These are phyloP conservation scores for Agroathelia rolfsii DNA, from an alignment of 1,284 basidiomycete genomes.

Conservation along the genomic window DNA sequence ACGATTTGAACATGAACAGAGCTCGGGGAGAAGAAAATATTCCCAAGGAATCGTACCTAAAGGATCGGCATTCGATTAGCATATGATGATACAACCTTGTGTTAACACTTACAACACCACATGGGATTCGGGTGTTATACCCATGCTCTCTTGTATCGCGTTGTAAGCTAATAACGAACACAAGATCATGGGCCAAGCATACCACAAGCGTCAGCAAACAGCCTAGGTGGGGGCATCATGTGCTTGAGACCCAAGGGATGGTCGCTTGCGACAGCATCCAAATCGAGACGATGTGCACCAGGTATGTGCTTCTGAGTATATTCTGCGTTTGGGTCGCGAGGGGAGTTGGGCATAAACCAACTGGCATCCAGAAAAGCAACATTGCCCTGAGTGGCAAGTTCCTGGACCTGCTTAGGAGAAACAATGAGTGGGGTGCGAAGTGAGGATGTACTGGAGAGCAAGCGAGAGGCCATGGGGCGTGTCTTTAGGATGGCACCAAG, in stretches of 20 bases:
- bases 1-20: slow-evolving; percentile 85
- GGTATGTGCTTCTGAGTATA: slow-evolving; percentile 65
- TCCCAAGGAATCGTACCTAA: slow-evolving; percentile 78
- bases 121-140: slow-evolving; percentile 67
- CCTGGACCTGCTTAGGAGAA: slow-evolving; percentile 37
- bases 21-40: slow-evolving; percentile 87
- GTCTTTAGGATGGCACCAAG: no score
- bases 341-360: slow-evolving; percentile 84
- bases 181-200: slow-evolving; percentile 18
- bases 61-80: slow-evolving; percentile 8
- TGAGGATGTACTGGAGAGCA: no score
- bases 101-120: slow-evolving; percentile 60
- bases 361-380: slow-evolving; percentile 63
- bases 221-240: slow-evolving; percentile 77
- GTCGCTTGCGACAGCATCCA: slow-evolving; percentile 68
- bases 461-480: no score
- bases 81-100: slow-evolving; percentile 2
- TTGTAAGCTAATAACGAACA: slow-evolving; percentile 2
- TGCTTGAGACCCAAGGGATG: slow-evolving; percentile 77
- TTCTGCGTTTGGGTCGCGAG: slow-evolving; percentile 56
- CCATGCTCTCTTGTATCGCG: slow-evolving; percentile 49
- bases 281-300: slow-evolving; percentile 69
- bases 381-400: slow-evolving; percentile 22
- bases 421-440: slow-evolving; percentile 36
- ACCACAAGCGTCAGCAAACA: slow-evolving; percentile 81